phyloP scores from a whole-genome alignment of 306 rosid genomes.

The Corylus avellana region DNA sequence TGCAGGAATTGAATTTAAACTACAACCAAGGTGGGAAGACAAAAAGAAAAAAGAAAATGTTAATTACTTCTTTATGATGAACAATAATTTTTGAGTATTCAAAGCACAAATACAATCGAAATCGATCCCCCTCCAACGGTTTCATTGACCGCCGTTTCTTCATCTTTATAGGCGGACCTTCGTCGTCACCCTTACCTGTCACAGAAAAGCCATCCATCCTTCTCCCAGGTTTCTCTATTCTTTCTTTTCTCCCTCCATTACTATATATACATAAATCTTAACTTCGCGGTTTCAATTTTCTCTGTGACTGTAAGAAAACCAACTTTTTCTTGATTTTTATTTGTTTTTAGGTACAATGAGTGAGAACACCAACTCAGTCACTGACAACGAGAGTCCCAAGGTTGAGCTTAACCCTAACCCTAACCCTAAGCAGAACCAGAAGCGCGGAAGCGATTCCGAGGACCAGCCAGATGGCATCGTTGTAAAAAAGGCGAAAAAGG shows the following conservation, averaged over 20 bases:
- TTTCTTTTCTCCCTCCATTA: background rate
- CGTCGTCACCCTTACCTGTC: too few relatives aligned
- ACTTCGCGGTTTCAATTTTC: background rate
- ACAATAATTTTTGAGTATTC: too few relatives aligned
- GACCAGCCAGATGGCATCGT: background rate
- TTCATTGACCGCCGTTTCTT: too few relatives aligned
- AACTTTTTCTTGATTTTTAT: background rate
- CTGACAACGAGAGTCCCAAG: slow-evolving; percentile 17
- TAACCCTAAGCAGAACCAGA: slow-evolving; percentile 29
- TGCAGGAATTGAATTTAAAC: too few relatives aligned
- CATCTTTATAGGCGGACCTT: too few relatives aligned
- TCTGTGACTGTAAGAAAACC: slow-evolving; percentile 20
- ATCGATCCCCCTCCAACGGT: too few relatives aligned
- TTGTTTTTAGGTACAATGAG: slow-evolving; percentile 31
- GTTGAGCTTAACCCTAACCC: slow-evolving; percentile 13
- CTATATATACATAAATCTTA: too few relatives aligned
- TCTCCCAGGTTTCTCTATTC: background rate
- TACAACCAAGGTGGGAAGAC: too few relatives aligned
- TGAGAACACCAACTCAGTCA: slow-evolving; percentile 19
- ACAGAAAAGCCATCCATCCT: background rate
- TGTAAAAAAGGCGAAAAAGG: slow-evolving; percentile 45
- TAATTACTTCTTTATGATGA: too few relatives aligned
- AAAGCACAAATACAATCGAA: too few relatives aligned
- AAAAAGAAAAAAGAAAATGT: too few relatives aligned
- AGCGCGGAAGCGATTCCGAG: slow-evolving; percentile 37